Conservation (phyloP, 768 basidiomycete genomes). For the Xerocomus brunneocitrinus region DNA sequence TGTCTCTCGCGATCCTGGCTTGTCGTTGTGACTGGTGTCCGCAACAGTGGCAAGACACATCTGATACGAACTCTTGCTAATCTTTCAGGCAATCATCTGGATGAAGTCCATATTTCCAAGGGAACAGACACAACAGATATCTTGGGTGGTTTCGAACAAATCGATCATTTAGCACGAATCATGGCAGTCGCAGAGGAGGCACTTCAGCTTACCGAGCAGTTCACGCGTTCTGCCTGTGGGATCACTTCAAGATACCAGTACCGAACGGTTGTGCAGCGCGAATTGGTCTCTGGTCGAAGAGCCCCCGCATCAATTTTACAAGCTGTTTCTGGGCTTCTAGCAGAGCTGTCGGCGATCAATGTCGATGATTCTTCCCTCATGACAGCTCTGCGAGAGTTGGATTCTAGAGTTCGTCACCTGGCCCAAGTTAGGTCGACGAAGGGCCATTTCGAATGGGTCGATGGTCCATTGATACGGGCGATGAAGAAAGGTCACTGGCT, state of each 20-base stretch:
- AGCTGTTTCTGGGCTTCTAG: conserved; percentile 27
- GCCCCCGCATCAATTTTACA: conserved; percentile 22
- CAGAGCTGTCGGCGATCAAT: conserved; percentile 19
- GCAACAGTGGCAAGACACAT: conserved; percentile 74
- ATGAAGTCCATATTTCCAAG: conserved; percentile 74
- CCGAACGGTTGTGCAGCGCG: conserved; percentile 10
- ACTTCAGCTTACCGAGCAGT: conserved; percentile 35
- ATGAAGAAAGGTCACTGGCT: conserved; percentile 88
- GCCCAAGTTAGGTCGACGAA: conserved; percentile 23
- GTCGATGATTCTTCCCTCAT: conserved; percentile 10
- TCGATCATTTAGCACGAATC: conserved; percentile 48
- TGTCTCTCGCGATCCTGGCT: conserved; percentile 79
- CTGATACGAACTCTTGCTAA: conserved; percentile 67
- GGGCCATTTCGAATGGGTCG: conserved; percentile 88
- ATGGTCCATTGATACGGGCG: conserved; percentile 85
- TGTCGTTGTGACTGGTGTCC: conserved; percentile 78
- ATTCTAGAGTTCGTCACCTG: conserved; percentile 22
- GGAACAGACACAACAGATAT: conserved; percentile 93
- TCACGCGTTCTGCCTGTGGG: conserved; percentile 34
- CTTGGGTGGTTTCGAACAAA: conserved; percentile 93
- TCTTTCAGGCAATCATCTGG: conserved; percentile 61
- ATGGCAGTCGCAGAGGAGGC: conserved; percentile 38
- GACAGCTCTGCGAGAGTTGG: conserved; percentile 11
- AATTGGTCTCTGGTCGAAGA: conserved; percentile 12
- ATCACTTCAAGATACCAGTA: conserved; percentile 16